Evolutionary conservation across 163 green algal species (phyloP).

Genomic region (Chlorella variabilis): DNA sequence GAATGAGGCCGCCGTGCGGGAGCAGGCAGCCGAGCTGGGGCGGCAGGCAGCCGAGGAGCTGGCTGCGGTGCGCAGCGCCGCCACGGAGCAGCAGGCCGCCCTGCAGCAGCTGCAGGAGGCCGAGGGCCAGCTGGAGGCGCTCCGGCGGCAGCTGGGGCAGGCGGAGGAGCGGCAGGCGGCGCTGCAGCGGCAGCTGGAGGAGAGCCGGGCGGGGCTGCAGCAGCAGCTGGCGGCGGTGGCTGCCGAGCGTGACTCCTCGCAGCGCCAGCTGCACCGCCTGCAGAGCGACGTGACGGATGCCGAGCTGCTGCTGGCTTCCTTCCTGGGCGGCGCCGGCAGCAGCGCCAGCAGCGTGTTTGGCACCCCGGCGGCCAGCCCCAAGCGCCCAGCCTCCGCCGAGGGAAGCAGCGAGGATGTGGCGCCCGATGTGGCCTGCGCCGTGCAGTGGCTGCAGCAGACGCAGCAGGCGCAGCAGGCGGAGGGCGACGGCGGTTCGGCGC

Average conservation of each 20-base stretch:
- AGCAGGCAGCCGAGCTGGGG: background rate
- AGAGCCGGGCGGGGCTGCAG: background rate
- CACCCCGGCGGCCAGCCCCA: slow-evolving; percentile 17
- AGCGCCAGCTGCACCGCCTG: slow-evolving; percentile 14
- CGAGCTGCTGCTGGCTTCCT: slow-evolving; percentile 27
- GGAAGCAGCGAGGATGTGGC: background rate
- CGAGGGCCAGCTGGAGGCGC: background rate
- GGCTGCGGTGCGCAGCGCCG: background rate
- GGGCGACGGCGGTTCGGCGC: background rate
- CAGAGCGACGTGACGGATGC: slow-evolving; percentile 33
- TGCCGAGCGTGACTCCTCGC: background rate
- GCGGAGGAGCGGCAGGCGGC: background rate
- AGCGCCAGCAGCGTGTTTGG: slow-evolving; percentile 18
- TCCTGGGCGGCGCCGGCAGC: background rate
- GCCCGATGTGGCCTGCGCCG: background rate
- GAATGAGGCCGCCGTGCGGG: background rate
- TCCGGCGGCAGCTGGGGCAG: background rate
- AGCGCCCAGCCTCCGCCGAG: background rate
- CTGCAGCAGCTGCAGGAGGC: slow-evolving; percentile 3
- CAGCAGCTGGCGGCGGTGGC: background rate
- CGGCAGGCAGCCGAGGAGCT: background rate
- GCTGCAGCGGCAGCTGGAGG: background rate
- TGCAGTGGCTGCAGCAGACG: slow-evolving; percentile 34
- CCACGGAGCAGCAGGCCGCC: background rate
- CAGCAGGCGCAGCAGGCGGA: background rate